Base-by-base conservation (phyloP, 305 asterid species). In the Fraxinus floribunda region DNA sequence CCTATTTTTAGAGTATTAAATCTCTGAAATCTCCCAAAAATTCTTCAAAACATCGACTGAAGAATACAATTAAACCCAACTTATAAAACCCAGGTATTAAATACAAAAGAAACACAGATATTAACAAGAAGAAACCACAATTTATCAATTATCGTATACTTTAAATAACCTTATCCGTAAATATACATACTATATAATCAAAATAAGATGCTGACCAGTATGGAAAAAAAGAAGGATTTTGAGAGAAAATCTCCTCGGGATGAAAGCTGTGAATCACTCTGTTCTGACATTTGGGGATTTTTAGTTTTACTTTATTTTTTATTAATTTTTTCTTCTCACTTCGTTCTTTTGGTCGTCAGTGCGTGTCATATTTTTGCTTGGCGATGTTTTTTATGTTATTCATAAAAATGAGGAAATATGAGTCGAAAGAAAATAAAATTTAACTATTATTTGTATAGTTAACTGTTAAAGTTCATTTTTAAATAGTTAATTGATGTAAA, bases 261-360 rank as follows among this genome's bases (percentile, higher is more conserved):
- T 10, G 46, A 62, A 75, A 76, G 86, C 84, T 79, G 41, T 46
- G 84, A 79, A 82, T 79, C 55, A 76, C 76, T 75, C 78, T 26
- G 70, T 84, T 60, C 80, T 76, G 32, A 52, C 30, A 29, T 82
- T 77, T 41, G 62, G 86, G 82, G 80, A n/a, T n/a, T n/a, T n/a
- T n/a, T n/a, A n/a, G 18, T 79, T 72, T 72, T 74, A 22, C 73
- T 73, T 84, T 70, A 34, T 52, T 71, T 35, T 82, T 60, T 71
- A 32, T 57, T 68, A 49, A 30, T 26, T 44, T 2, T 76, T 36
- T 16, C 39, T 64, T 30, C 16, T 57, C 16, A 13, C 34, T 77
- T 57, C 46, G 5, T 22, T 32, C 41, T 15, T 30, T 70, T 70
- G 41, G 75, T 3, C 30, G 30, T 60, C 9, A 16, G 22, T 26